Base-by-base conservation (phyloP, 2,329 filamentous ascomycete genomes). In the Penicillium sp. region DNA sequence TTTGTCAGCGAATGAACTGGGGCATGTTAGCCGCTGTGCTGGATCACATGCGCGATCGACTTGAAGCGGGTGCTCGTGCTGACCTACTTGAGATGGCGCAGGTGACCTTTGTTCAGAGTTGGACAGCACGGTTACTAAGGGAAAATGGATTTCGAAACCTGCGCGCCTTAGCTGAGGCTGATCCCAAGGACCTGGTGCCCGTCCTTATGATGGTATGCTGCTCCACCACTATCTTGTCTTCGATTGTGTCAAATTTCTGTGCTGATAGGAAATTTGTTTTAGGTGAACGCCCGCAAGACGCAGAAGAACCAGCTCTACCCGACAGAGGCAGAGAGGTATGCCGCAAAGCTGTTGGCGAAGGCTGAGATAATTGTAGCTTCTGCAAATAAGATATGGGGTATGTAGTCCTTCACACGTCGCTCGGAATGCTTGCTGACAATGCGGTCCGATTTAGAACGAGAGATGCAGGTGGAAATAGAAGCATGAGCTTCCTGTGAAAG, bases 1-100 rank as follows among this genome's bases (percentile, higher is more conserved):
- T 92, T 67, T 92, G 89, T 68, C 82, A 90, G 63, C 82, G 85
- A 19, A 91, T 93, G 89, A 85, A 82, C 2, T 91, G 89, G 88
- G 87, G 86, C 1, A 85, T 89, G 65, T 83, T 92, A 69, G 85
- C 86, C 7, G 87, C 86, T 5, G 86, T 88, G 7, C 77, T 92
- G 31, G 88, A 91, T 62, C 89, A 92, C 68, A 91, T 90, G 75
- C 86, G 86, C 1, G 89, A 91, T 71, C 81, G 90, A 22, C 78
- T 93, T 7, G 85, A 86, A 70, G 88, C 89, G 11, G 89, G 89
- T 0, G 90, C 89, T 1, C 84, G 84, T 57, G 82, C 86, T 0
- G 90, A 92, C 66, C 78, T 92, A 16, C 75, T 93, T 10, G 86
- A 86, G 3, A 79, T 92, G 68, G 84, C 89, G 2, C 85, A 87